phyloP scores from a whole-genome alignment of 371 early-diverging fungal genomes.

The Rhizopus delemar region DNA sequence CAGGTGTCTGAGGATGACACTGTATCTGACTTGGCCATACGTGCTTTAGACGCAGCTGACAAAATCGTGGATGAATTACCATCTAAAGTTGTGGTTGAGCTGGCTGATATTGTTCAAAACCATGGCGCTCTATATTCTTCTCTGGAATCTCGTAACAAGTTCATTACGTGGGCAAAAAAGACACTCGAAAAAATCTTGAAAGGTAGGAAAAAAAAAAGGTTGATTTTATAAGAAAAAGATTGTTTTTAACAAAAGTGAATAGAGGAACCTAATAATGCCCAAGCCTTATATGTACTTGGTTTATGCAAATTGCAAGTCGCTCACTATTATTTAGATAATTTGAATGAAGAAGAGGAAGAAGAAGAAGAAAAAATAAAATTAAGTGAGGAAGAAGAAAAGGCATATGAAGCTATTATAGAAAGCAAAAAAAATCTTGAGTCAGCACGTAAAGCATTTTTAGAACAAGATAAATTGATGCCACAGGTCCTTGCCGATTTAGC shows the following conservation, averaged over 20 bases:
- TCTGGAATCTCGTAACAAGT: constrained; percentile 24
- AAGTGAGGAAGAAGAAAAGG: constrained; percentile 38
- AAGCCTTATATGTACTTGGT: constrained; percentile 39
- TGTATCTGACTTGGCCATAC: constrained; percentile 26
- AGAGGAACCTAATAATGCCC: constrained; percentile 37
- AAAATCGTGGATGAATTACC: constrained; percentile 7
- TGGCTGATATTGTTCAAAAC: constrained; percentile 34
- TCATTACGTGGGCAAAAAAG: constrained; percentile 39
- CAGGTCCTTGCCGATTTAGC: constrained; percentile 44
- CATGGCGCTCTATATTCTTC: constrained; percentile 36
- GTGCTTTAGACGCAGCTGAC: constrained; percentile 30
- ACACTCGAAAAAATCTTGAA: constrained; percentile 28
- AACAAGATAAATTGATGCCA: constrained; percentile 23
- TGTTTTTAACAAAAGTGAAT: not conserved
- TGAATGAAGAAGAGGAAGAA: constrained; percentile 29
- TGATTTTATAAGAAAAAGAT: not conserved
- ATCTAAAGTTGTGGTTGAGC: constrained; percentile 23
- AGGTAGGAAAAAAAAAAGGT: constrained; percentile 12
- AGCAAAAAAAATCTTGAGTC: constrained; percentile 38
- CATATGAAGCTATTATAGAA: constrained; percentile 32
- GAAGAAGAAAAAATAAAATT: constrained; percentile 29
- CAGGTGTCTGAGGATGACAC: constrained; percentile 18
- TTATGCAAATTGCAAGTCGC: constrained; percentile 37
- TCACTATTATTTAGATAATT: constrained; percentile 43
- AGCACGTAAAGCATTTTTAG: constrained; percentile 27